phyloP scores from a whole-genome alignment of 176 grass and related monocot genomes.

The Oryza longistaminata region DNA sequence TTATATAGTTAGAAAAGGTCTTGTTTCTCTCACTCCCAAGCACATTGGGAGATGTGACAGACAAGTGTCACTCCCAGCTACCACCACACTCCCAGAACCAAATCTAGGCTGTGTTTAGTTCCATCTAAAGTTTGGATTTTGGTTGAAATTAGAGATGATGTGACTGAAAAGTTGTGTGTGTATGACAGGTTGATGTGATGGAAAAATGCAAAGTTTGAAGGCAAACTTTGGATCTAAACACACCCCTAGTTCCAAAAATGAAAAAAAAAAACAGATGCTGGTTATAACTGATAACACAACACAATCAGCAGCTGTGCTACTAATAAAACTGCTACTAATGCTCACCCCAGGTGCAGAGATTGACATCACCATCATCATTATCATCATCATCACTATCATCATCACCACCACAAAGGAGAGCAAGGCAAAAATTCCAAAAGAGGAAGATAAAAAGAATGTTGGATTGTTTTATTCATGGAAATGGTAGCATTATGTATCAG shows the following conservation, averaged over 20 bases:
- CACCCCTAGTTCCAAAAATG: background rate
- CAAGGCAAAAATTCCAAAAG: background rate
- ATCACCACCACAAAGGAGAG: background rate
- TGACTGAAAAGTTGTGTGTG: too few relatives aligned
- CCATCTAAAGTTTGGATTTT: too few relatives aligned
- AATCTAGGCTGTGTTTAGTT: too few relatives aligned
- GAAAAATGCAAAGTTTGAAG: too few relatives aligned
- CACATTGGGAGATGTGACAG: slow-evolving; percentile 32
- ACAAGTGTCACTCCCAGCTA: slow-evolving; percentile 1
- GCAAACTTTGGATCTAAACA: too few relatives aligned
- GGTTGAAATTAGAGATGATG: too few relatives aligned
- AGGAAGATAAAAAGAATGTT: slow-evolving; percentile 48
- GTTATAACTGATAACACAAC: background rate
- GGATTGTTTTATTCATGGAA: slow-evolving; percentile 77
- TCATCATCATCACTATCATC: background rate
- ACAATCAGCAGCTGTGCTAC: background rate
- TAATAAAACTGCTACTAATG: background rate
- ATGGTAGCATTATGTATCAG: slow-evolving; percentile 63
- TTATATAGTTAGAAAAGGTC: too few relatives aligned
- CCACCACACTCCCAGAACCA: background rate
- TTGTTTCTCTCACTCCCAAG: slow-evolving; percentile 33
- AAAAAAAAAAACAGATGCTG: background rate
- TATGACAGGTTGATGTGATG: too few relatives aligned
- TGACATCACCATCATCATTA: background rate
- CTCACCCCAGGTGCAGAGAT: slow-evolving; percentile 5